Conservation (phyloP, 2,329 filamentous ascomycete species). For the Trichoderma guizhouense region DNA sequence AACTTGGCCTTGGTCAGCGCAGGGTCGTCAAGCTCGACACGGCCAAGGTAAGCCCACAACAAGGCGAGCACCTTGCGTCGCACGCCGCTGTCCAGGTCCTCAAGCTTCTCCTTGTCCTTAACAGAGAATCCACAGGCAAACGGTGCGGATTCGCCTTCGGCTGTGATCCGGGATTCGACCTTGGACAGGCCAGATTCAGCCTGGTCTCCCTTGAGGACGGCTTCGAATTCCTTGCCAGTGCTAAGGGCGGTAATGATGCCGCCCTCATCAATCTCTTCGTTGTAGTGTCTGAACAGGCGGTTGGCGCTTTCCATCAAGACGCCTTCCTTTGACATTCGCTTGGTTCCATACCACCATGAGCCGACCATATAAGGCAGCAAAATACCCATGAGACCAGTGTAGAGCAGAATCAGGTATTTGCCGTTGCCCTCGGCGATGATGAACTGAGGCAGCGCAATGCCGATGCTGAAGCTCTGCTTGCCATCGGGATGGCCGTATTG, state of each 20-base stretch:
- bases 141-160: conserved; percentile 50
- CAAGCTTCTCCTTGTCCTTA: conserved; percentile 74
- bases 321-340: conserved; percentile 87
- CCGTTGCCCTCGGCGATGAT: conserved; percentile 91
- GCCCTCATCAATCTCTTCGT: conserved; percentile 75
- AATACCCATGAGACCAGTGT: conserved; percentile 83
- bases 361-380: conserved; percentile 90
- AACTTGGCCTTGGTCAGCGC: conserved; percentile 81
- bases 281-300: conserved; percentile 89
- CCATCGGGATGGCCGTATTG: conserved; percentile 96
- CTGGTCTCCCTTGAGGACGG: conserved; percentile 71
- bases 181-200: conserved; percentile 78
- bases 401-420: conserved; percentile 90
- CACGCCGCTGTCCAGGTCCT: conserved; percentile 74
- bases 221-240: conserved; percentile 79
- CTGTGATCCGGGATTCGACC: conserved; percentile 76
- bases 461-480: conserved; percentile 97
- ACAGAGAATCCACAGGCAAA: conserved; percentile 58
- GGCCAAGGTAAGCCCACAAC: conserved; percentile 91
- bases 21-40: conserved; percentile 77
- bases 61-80: conserved; percentile 84
- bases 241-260: conserved; percentile 79
- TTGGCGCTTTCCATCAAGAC: conserved; percentile 91
- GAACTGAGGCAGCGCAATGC: conserved; percentile 90
- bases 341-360: conserved; percentile 98